Evolutionary conservation across 2,329 filamentous ascomycete genomes (phyloP).

Genomic region (Neonectria neomacrospora): DNA sequence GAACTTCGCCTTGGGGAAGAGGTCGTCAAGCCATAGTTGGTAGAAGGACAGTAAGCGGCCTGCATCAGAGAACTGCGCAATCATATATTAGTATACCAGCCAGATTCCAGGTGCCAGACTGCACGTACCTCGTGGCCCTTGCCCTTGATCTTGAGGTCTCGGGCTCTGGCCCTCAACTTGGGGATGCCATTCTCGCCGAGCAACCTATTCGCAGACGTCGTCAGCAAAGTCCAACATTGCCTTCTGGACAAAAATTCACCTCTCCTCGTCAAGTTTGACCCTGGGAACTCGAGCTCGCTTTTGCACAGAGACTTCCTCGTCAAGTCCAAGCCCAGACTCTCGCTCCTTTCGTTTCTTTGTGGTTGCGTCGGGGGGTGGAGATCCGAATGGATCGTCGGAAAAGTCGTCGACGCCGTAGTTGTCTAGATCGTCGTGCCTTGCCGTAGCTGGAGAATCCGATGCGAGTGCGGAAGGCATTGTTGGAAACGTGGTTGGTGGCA

Average conservation of each 20-base stretch:
- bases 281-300: constrained; percentile 78
- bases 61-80: constrained; percentile 80
- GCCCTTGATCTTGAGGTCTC: constrained; percentile 82
- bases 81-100: constrained; percentile 17
- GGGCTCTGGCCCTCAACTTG: constrained; percentile 77
- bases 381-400: constrained; percentile 59
- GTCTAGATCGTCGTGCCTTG: constrained; percentile 72
- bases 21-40: constrained; percentile 94
- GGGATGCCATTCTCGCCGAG: constrained; percentile 86
- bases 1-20: constrained; percentile 95
- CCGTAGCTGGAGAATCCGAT: constrained; percentile 24
- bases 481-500: constrained; percentile 14
- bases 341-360: constrained; percentile 61
- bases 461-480: constrained; percentile 41
- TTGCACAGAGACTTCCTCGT: constrained; percentile 84
- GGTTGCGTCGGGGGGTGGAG: constrained; percentile 55
- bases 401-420: constrained; percentile 76
- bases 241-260: constrained; percentile 55
- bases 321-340: constrained; percentile 75
- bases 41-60: constrained; percentile 87
- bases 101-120: neutral
- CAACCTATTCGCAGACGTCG: constrained; percentile 62
- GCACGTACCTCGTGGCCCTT: constrained; percentile 85
- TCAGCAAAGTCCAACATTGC: neutral
- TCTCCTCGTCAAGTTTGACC: constrained; percentile 87